A percentile compares a stretch with the other conserved stretches of the same genome.
phyloP scores from a whole-genome alignment of 176 grass and related monocot genomes.

The Aegilops bicornis region DNA sequence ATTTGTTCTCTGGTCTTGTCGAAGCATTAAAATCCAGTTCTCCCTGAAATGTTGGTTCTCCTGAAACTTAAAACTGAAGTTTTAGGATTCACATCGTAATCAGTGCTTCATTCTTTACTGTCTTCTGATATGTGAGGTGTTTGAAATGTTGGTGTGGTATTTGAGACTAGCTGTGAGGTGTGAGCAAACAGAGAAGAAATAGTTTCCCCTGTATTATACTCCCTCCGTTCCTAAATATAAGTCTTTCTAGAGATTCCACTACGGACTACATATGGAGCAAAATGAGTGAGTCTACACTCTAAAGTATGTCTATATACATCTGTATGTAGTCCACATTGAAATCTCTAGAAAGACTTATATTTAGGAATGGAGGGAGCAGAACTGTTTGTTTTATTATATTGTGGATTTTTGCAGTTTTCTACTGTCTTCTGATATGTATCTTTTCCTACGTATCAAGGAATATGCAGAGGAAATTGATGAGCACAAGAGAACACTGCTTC shows the following conservation, averaged over 20 bases:
- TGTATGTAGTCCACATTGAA: no score
- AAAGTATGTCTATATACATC: no score
- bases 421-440: neutral
- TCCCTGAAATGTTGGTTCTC: neutral
- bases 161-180: neutral
- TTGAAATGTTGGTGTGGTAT: neutral
- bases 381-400: neutral
- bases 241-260: no score
- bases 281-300: no score
- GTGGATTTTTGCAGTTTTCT: neutral
- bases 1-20: neutral
- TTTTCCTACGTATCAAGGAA: constrained; percentile 39
- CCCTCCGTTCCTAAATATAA: no score
- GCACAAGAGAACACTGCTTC: constrained; percentile 74
- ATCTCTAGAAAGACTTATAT: no score
- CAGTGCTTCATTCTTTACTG: neutral
- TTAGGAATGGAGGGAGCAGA: neutral
- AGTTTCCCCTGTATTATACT: neutral
- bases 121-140: neutral
- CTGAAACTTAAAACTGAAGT: neutral
- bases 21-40: neutral
- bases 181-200: neutral
- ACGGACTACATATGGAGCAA: no score
- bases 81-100: neutral
- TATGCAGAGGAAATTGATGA: constrained; percentile 68